Base-by-base conservation (phyloP, 441 rosid genomes). In the Gossypium lobatum region DNA sequence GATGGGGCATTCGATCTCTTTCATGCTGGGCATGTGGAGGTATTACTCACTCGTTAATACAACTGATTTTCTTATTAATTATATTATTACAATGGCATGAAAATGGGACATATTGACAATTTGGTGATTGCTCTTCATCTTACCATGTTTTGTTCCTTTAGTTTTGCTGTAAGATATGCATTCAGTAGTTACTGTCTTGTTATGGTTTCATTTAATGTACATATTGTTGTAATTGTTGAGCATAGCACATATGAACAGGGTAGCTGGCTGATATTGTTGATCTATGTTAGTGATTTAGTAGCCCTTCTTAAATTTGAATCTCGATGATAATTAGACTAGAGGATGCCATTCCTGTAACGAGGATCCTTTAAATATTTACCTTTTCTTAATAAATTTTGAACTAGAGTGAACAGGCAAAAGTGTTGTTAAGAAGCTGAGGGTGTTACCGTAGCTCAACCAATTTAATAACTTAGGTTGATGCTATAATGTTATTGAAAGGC, bases 11-110 rank as follows among this genome's bases (percentile, higher is more conserved):
- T 91, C 77, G 96, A 91, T 88, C 92, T 91, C 74, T 95, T 95
- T 78, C 98, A 95, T 82, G 98, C 98, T 48, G 98, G 98, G 77
- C 98, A 95, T 80, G 98, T 92, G 13, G 95, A 95, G 97, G 98
- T 94, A 88, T 71, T 14, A 58, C 45, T 45, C 9, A 34, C 10
- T n/a, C 11, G 34, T 9, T 52, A 8, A 39, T 42, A 34, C 14
- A 42, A 54, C 14, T n/a, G 18, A 67, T 25, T 71, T 67, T 21
- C 48, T 8, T 61, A 23, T 45, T 61, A 21, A 0, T 67, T n/a
- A 3, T 48, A 21, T 67, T 67, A 67, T 48, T 67, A 67, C 23
- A 39, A 14, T 46, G 39, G 37, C 39, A 66, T 66, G 50, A 48
- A 23, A 18, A 2, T 45, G 34, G 3, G 2, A 2, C 14, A 46